phyloP scores from a whole-genome alignment of 495 filamentous ascomycete genomes.

The Podospora fimiseda region DNA sequence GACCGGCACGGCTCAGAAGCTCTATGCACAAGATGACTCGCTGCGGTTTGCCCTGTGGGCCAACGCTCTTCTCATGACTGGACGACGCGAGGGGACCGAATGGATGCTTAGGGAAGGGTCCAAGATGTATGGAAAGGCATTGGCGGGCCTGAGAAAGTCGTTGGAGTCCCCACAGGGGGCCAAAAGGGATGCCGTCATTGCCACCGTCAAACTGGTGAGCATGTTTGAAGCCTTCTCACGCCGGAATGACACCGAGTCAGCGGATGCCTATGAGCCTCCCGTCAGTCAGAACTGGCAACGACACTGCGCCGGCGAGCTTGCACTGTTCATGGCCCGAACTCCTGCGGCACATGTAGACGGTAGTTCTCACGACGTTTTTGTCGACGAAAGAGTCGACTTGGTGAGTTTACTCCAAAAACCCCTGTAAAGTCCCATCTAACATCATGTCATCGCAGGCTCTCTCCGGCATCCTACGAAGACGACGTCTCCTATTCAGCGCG shows the following conservation, averaged over 20 bases:
- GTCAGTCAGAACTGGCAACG: slow-evolving; percentile 6
- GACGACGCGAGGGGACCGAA: background rate
- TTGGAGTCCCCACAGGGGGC: background rate
- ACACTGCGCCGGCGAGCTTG: slow-evolving; percentile 13
- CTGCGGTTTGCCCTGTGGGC: slow-evolving; percentile 11
- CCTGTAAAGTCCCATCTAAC: too few species aligned
- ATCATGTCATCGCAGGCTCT: slow-evolving; percentile 12
- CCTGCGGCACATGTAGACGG: slow-evolving; percentile 7
- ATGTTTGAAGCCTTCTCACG: slow-evolving; percentile 14
- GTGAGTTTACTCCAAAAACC: too few species aligned
- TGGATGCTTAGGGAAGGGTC: slow-evolving; percentile 11
- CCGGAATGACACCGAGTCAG: background rate
- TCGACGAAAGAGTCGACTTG: slow-evolving; percentile 16
- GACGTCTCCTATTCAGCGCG: slow-evolving; percentile 11
- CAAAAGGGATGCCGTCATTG: background rate
- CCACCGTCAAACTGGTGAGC: slow-evolving; percentile 11
- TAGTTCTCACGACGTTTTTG: slow-evolving; percentile 13
- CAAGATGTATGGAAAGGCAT: slow-evolving; percentile 6
- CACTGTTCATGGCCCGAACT: slow-evolving; percentile 10
- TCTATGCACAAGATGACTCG: slow-evolving; percentile 4
- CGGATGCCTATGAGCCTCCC: background rate
- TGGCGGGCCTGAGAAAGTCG: slow-evolving; percentile 5
- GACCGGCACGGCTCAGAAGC: slow-evolving; percentile 9
- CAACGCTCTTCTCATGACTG: slow-evolving; percentile 9
- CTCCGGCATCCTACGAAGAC: slow-evolving; percentile 11